A percentile compares a stretch with the other conserved stretches of the same genome.
phyloP scores from a whole-genome alignment of 2,329 filamentous ascomycete species.

The Blastomyces emzantsi region DNA sequence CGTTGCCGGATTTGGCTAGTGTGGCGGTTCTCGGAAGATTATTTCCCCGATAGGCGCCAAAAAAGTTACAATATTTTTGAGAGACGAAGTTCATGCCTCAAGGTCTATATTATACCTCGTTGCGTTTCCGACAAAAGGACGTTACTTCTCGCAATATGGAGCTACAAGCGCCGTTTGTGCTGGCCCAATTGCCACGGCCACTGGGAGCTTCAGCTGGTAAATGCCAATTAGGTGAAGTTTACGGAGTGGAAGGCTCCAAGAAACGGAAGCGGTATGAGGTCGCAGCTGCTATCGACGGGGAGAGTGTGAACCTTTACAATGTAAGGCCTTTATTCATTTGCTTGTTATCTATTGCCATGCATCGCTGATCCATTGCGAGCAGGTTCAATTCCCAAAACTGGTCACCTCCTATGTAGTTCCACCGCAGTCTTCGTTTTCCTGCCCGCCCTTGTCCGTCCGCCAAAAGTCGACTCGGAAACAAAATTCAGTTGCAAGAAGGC shows the following conservation, averaged over 20 bases:
- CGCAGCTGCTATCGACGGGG: conserved; percentile 50
- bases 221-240: conserved; percentile 40
- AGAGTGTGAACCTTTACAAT: conserved; percentile 55
- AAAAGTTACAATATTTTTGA: conserved; percentile 4
- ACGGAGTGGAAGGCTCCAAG: conserved; percentile 46
- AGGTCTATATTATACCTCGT: neutral
- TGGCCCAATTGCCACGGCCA: conserved; percentile 40
- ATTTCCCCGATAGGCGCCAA: neutral
- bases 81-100: neutral
- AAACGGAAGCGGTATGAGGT: conserved; percentile 56
- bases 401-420: conserved; percentile 54
- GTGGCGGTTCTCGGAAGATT: neutral
- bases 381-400: conserved; percentile 54
- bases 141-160: conserved; percentile 29
- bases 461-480: conserved; percentile 35
- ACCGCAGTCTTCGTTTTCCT: conserved; percentile 49
- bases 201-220: conserved; percentile 34
- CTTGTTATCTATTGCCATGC: neutral
- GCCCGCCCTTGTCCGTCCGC: conserved; percentile 51
- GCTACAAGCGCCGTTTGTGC: conserved; percentile 35
- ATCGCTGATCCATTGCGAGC: conserved; percentile 13
- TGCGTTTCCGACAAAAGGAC: neutral
- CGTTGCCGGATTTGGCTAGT: conserved; percentile 9
- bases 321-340: conserved; percentile 30
- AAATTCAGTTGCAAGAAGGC: conserved; percentile 40